Evolutionary conservation across 768 basidiomycete species (phyloP).

Genomic region (Dendrothele bispora): DNA sequence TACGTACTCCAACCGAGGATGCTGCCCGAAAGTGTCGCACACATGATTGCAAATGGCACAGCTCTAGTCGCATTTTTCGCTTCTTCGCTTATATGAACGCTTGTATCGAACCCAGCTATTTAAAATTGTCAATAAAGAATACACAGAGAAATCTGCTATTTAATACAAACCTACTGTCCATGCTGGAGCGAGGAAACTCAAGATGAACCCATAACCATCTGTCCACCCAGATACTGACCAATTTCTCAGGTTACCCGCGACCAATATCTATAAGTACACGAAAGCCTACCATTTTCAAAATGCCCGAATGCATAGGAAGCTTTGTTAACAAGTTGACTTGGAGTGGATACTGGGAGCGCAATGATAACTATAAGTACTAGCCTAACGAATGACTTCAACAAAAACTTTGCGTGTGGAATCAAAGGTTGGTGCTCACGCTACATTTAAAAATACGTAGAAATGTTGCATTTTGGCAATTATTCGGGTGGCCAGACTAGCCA

Average conservation of each 20-base stretch:
- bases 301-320: slow-evolving; percentile 62
- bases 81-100: slow-evolving; percentile 53
- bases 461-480: slow-evolving; percentile 70
- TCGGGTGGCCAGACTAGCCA: slow-evolving; percentile 68
- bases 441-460: slow-evolving; percentile 68
- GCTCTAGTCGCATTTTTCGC: slow-evolving; percentile 51
- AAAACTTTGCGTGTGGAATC: not conserved
- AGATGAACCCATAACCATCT: slow-evolving; percentile 43
- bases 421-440: slow-evolving; percentile 44
- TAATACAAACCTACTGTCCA: slow-evolving; percentile 14
- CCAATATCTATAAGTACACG: no score
- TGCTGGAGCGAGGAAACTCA: slow-evolving; percentile 19
- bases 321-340: slow-evolving; percentile 56
- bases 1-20: slow-evolving; percentile 41
- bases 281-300: slow-evolving; percentile 58
- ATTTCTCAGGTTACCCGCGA: no score
- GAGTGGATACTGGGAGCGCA: slow-evolving; percentile 64
- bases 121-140: slow-evolving; percentile 39
- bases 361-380: slow-evolving; percentile 68
- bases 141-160: no score
- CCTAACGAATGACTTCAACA: slow-evolving; percentile 34
- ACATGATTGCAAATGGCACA: slow-evolving; percentile 52
- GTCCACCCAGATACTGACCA: slow-evolving; percentile 39
- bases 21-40: slow-evolving; percentile 40
- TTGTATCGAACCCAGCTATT: slow-evolving; percentile 36